Base-by-base conservation (phyloP, 352 stramenopile genomes). In the Bremia lactucae region DNA sequence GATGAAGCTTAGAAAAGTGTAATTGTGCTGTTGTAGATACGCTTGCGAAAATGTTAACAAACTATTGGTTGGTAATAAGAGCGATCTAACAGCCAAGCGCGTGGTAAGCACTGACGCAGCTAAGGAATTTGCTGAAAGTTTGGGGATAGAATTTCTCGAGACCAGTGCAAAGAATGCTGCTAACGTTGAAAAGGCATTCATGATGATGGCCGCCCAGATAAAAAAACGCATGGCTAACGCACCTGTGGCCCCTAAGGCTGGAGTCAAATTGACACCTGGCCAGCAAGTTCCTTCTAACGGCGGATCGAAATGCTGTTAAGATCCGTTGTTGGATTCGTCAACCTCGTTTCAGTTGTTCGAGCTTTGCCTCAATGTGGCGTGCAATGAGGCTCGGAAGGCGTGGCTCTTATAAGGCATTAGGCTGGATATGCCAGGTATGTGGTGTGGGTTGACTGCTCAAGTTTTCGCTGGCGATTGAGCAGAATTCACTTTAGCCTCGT, bases 61-160 rank as follows among this genome's bases (percentile, higher is more conserved):
- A 72, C 70, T 98, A 23, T 68, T 99, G 22, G 91, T 99, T 11
- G 96, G 94, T 39, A 99, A 99, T 76, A 99, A 99, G 80, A 97
- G 73, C 49, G 96, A 99, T 87, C 59, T 95, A 47, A 86, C 72
- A 42, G 83, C 87, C 58, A 94, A 97, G 65, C 88, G 83, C 46
- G 92, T 96, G 13, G 93, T 98, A 20, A 90, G 87, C 34, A 96
- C 83, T 22, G 89, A 97, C 21, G 75, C 87, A 20, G 95, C 92
- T 16, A 95, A 96, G 66, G 82, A 88, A 59, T 87, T 94, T 48
- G 83, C 83, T 21, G 77, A 93, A 42, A 91, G 79, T 51, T 46
- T 92, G 25, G 79, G 73, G 31, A 92, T 91, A 64, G 69, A 85
- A 55, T 94, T 94, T 52, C 61, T 94, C 36, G 83, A 94, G 63